Evolutionary conservation across 345 rosid genomes (phyloP).

Genomic region (Ceriops tagal): DNA sequence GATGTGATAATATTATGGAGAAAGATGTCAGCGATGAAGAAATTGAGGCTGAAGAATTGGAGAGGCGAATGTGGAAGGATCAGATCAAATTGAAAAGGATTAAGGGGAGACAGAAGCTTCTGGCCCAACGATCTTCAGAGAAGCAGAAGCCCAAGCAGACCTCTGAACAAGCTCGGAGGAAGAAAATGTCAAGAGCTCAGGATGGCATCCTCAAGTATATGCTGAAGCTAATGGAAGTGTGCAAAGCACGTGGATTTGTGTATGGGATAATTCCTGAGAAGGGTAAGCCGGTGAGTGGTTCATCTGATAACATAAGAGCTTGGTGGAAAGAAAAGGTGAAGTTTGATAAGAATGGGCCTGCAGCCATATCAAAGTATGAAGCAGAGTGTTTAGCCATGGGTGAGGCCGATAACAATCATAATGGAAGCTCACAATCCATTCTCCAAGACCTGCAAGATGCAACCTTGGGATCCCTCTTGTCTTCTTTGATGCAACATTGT

Average conservation of each 20-base stretch:
- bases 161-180: conserved; percentile 92
- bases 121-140: conserved; percentile 59
- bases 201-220: conserved; percentile 98
- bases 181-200: conserved; percentile 99
- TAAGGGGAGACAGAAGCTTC: conserved; percentile 73
- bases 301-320: conserved; percentile 90
- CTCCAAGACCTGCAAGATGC: conserved; percentile 98
- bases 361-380: conserved; percentile 77
- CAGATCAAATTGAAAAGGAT: conserved; percentile 76
- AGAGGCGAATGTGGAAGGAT: conserved; percentile 97
- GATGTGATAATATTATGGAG: conserved; percentile 73
- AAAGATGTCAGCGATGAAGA: conserved; percentile 97
- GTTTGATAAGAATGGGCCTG: conserved; percentile 96
- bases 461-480: conserved; percentile 87
- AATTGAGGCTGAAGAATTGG: conserved; percentile 80
- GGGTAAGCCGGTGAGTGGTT: conserved; percentile 91
- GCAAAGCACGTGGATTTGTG: conserved; percentile 93
- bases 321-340: conserved; percentile 99
- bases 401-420: conserved; percentile 54
- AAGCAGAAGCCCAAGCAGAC: conserved; percentile 72
- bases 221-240: conserved; percentile 97
- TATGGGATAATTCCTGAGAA: conserved; percentile 96
- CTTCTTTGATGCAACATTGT: conserved; percentile 98
- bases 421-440: conserved; percentile 53
- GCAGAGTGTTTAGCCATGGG: conserved; percentile 67